Base-by-base conservation (phyloP, 192 early-diverging fungal genomes). In the Backusella mclennaniae region DNA sequence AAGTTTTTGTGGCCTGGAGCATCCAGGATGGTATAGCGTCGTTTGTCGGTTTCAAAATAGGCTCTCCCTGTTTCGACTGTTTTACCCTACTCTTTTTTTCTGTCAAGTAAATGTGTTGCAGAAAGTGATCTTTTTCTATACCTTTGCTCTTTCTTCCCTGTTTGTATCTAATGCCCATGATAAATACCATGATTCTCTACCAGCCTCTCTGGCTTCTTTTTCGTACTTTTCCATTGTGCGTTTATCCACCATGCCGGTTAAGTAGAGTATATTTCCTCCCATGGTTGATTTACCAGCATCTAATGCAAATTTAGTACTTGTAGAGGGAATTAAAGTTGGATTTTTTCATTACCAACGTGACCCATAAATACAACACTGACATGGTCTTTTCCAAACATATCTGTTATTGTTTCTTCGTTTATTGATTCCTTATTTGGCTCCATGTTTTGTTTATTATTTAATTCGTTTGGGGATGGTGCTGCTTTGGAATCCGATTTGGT, bases 221-320 rank as follows among this genome's bases (percentile, higher is more conserved):
- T 99, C 96, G 84, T 96, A 97, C 80, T 99, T 99, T 82, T 99
- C 97, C 93, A 99, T 90, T 17, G 96, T 98, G 79, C 98, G 91
- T 89, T 98, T 97, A 81, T 99, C 98, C 19, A 99, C 96, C 98
- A 97, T 98, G 29, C 93, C 97, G 11, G 97, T 97, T 39, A 98
- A 83, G 78, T 88, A 96, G 86, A 99, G 84, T 49, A 99, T 90
- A 82, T 98, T 96, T 35, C 98, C 98, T 73, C 97, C 96, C 90
- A 99, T 96, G 39, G 97, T 99, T 21, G 95, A 97, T 83, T 99
- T 99, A 75, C 97, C 93, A 41, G 93, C 93, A 85, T 95, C 92
- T 86, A 76, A 26, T 23, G 14, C 17, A 17, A 21, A 17, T 49
- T 49, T n/a, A 49, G 17, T 19, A 11, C 0, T 44, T 44, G 1